Evolutionary conservation across 306 rosid species (phyloP).

Genomic region (Quillaja saponaria): DNA sequence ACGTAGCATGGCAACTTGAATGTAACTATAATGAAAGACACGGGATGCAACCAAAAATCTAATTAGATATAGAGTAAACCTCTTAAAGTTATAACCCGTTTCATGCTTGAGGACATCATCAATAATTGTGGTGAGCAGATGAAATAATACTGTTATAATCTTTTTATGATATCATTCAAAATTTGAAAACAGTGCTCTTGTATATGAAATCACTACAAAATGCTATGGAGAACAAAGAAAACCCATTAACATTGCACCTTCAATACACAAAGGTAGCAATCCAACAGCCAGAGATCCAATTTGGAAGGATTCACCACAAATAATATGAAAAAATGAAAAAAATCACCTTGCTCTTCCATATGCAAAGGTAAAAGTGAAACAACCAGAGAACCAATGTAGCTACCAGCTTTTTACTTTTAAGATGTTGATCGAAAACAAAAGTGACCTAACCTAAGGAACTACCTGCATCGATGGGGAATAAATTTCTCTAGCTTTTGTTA

Average conservation of each 20-base stretch:
- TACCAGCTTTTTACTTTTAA: neutral
- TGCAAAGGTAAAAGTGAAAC: no score
- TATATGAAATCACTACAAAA: neutral
- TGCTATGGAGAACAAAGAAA: neutral
- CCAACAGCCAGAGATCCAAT: conserved; percentile 1
- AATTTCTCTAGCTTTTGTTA: conserved; percentile 91
- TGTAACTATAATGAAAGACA: no score
- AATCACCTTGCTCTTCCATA: no score
- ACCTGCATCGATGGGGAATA: conserved; percentile 93
- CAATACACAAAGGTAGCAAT: neutral
- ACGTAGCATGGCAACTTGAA: no score
- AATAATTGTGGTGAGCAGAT: neutral
- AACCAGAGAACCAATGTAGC: neutral
- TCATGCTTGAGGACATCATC: no score
- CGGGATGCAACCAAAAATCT: no score
- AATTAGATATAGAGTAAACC: no score
- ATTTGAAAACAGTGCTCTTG: neutral
- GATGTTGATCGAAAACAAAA: conserved; percentile 1
- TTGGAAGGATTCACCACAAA: no score
- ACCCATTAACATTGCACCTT: neutral
- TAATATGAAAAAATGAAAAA: no score
- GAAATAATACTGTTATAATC: no score
- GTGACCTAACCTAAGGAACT: conserved; percentile 20
- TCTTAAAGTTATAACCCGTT: no score
- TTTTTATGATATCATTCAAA: conserved; percentile 1